Conservation (phyloP, 257 asterid species). For the Eustoma russellianum region DNA sequence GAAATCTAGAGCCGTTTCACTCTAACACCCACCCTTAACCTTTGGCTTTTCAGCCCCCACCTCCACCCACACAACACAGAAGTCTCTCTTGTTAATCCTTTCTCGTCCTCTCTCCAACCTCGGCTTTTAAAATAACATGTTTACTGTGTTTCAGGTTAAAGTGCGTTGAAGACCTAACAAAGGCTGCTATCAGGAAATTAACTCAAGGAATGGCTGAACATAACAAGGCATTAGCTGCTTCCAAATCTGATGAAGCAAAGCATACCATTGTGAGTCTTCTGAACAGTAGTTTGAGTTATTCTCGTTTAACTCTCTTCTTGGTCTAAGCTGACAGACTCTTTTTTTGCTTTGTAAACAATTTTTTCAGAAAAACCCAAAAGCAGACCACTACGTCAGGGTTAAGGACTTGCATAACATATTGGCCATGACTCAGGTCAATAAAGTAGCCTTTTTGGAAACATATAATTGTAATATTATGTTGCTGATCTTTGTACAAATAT, state of each 20-base stretch:
- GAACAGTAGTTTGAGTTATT: conserved; percentile 5
- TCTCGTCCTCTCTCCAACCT: too few species aligned
- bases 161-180: conserved; percentile 72
- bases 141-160: conserved; percentile 36
- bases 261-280: conserved; percentile 56
- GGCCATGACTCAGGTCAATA: conserved; percentile 71
- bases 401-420: conserved; percentile 79
- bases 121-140: too few species aligned
- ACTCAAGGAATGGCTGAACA: conserved; percentile 72
- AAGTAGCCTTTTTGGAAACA: conserved; percentile 1
- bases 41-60: too few species aligned
- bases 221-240: conserved; percentile 53
- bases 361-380: conserved; percentile 62
- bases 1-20: too few species aligned
- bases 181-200: conserved; percentile 62
- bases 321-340: conserved; percentile 5
- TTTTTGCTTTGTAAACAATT: conserved; percentile 5
- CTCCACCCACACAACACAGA: too few species aligned
- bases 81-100: too few species aligned
- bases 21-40: too few species aligned
- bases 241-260: conserved; percentile 75
- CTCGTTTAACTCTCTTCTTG: conserved; percentile 5
- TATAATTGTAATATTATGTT: conserved; percentile 5
- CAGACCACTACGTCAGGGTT: conserved; percentile 66
- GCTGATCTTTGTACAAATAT: conserved; percentile 12